Percentiles rank a stretch among this genome's conserved stretches.
Conservation (phyloP, 164 flowering plant species). For the Piper longum region DNA sequence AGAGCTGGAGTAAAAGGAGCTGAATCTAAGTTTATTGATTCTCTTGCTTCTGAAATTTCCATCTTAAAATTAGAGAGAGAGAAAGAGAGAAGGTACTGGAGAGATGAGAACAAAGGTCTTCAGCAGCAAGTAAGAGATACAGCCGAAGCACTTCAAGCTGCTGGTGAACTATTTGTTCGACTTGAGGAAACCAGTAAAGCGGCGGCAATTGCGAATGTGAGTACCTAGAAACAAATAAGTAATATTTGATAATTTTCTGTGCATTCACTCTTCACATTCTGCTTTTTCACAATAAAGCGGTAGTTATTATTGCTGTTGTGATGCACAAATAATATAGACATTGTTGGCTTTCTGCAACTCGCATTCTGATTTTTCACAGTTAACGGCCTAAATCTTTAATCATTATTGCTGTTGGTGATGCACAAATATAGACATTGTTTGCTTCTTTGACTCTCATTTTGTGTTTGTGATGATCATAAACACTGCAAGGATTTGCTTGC, state of each 20-base stretch:
- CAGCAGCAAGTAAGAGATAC: constrained; percentile 86
- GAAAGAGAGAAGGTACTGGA: constrained; percentile 57
- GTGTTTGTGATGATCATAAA: constrained; percentile 77
- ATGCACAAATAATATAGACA: constrained; percentile 15
- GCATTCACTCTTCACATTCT: too few species aligned
- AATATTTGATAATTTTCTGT: too few species aligned
- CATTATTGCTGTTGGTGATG: too few species aligned
- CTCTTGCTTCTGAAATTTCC: constrained; percentile 90
- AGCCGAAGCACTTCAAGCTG: constrained; percentile 88
- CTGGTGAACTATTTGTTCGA: constrained; percentile 76
- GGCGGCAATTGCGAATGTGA: constrained; percentile 54
- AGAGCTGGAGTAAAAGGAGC: constrained; percentile 89
- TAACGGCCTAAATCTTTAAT: too few species aligned
- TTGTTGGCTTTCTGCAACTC: too few species aligned
- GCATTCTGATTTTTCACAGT: too few species aligned
- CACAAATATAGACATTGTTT: too few species aligned
- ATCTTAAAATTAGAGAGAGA: constrained; percentile 69
- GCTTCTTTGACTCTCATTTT: too few species aligned
- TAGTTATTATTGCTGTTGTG: too few species aligned
- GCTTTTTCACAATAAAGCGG: background rate
- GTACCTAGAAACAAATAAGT: constrained; percentile 1
- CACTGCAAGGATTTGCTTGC: constrained; percentile 38
- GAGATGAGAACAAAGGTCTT: constrained; percentile 81
- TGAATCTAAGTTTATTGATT: constrained; percentile 81
- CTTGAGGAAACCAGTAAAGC: constrained; percentile 93